Conservation (phyloP, 202 grass and related monocot species). For the Setaria viridis region DNA sequence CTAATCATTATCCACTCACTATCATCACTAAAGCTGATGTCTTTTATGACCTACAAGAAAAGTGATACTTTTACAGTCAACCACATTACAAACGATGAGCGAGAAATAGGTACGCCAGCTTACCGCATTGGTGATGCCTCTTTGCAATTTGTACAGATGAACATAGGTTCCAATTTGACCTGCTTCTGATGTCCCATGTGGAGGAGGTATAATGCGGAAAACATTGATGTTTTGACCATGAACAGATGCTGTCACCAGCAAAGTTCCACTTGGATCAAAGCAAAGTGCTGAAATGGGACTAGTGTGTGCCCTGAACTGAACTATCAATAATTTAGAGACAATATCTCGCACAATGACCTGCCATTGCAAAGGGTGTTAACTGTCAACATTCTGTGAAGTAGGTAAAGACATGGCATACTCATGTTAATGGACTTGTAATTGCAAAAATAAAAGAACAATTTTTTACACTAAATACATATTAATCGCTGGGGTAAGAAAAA, state of each 20-base stretch:
- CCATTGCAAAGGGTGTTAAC: conserved; percentile 33
- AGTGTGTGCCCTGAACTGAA: conserved; percentile 93
- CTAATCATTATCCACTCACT: conserved; percentile 99
- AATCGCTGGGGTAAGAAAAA: not conserved
- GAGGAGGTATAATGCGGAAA: conserved; percentile 83
- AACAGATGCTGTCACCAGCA: conserved; percentile 93
- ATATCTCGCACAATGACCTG: conserved; percentile 93
- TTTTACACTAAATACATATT: not conserved
- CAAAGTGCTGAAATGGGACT: conserved; percentile 95
- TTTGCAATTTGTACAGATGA: conserved; percentile 91
- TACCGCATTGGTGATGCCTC: conserved; percentile 96
- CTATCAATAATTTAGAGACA: conserved; percentile 85
- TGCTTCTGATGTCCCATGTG: conserved; percentile 61
- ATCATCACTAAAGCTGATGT: conserved; percentile 94
- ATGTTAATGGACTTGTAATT: conserved; percentile 16
- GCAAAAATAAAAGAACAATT: conserved; percentile 15
- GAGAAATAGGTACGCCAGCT: conserved; percentile 38
- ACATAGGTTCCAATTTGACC: conserved; percentile 65
- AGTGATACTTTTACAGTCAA: conserved; percentile 37
- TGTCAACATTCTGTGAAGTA: conserved; percentile 35
- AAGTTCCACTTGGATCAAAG: conserved; percentile 96
- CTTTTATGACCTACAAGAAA: conserved; percentile 89
- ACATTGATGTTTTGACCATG: conserved; percentile 92
- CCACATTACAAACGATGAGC: conserved; percentile 31
- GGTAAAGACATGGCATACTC: not conserved